A percentile compares a stretch with the other conserved stretches of the same genome.
Evolutionary conservation across 305 asterid genomes (phyloP).

Genomic region (Rubia tinctorum): DNA sequence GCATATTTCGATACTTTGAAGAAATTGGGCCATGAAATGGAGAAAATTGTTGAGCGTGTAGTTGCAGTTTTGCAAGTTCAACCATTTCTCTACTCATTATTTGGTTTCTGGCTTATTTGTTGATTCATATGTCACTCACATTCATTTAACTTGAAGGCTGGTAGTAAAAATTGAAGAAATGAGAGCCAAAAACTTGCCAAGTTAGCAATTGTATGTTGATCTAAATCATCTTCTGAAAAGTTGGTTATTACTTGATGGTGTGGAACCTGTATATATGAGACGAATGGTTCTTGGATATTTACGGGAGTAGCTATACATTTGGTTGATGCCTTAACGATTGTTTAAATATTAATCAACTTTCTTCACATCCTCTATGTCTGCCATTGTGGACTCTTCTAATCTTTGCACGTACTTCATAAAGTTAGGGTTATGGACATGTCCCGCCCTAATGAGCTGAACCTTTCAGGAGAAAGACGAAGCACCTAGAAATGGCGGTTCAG

Average conservation of each 20-base stretch:
- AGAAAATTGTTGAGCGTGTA: slow-evolving; percentile 90
- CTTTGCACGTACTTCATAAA: slow-evolving; percentile 12
- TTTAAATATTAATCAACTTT: not conserved
- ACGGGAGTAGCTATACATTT: not conserved
- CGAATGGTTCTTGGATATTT: not conserved
- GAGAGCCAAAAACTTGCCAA: not conserved
- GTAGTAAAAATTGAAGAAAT: not conserved
- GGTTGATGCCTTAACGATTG: not conserved
- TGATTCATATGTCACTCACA: not conserved
- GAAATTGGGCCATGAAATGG: slow-evolving; percentile 83
- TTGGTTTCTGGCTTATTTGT: not conserved
- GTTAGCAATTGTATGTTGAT: not conserved
- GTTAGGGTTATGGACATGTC: slow-evolving; percentile 37
- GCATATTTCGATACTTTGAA: slow-evolving; percentile 87
- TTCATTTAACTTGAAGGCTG: not conserved
- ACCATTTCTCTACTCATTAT: not conserved
- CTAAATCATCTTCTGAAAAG: not conserved
- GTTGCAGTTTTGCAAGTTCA: slow-evolving; percentile 18
- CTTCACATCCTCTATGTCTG: not conserved
- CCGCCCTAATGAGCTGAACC: slow-evolving; percentile 16
- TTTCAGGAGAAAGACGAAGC: slow-evolving; percentile 97
- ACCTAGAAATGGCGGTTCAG: slow-evolving; percentile 98
- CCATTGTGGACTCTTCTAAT: not conserved
- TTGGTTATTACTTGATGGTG: not conserved
- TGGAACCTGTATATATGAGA: not conserved